phyloP scores from a whole-genome alignment of 495 filamentous ascomycete genomes.

The Parathielavia appendiculata region DNA sequence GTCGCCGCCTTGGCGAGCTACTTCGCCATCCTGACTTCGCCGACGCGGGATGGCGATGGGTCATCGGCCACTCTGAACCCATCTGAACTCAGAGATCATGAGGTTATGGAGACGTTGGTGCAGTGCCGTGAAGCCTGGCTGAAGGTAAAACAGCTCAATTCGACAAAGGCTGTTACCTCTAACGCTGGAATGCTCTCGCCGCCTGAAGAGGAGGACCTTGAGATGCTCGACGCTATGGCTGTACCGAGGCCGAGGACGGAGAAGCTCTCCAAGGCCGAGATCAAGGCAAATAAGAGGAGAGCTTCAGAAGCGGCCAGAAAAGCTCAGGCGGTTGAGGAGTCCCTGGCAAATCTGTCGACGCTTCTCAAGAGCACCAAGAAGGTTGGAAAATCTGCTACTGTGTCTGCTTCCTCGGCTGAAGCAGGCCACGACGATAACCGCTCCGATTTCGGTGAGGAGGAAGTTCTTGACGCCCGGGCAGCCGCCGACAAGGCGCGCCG shows the following conservation, averaged over 20 bases:
- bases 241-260: conserved; percentile 25
- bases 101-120: conserved; percentile 79
- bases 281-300: conserved; percentile 29
- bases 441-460: conserved; percentile 65
- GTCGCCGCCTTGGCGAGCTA: conserved; percentile 85
- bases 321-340: conserved; percentile 44
- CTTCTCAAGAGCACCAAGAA: conserved; percentile 42
- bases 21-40: conserved; percentile 80
- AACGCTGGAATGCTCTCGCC: conserved; percentile 33
- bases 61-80: conserved; percentile 55
- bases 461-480: conserved; percentile 41
- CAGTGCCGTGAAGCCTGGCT: conserved; percentile 77
- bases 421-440: conserved; percentile 40
- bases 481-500: conserved; percentile 76
- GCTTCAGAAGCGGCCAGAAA: conserved; percentile 37
- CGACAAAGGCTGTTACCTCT: conserved; percentile 17
- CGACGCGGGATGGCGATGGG: conserved; percentile 51
- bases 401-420: conserved; percentile 30
- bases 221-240: conserved; percentile 26
- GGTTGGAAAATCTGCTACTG: conserved; percentile 30
- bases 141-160: conserved; percentile 58
- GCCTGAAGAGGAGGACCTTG: conserved; percentile 33
- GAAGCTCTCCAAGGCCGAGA: conserved; percentile 31
- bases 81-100: conserved; percentile 73
- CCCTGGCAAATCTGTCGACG: conserved; percentile 43